Evolutionary conservation across 768 basidiomycete genomes (phyloP), one percentile per base, ranked within the genome.

Genomic region (Hygrophorus pudorinus): DNA sequence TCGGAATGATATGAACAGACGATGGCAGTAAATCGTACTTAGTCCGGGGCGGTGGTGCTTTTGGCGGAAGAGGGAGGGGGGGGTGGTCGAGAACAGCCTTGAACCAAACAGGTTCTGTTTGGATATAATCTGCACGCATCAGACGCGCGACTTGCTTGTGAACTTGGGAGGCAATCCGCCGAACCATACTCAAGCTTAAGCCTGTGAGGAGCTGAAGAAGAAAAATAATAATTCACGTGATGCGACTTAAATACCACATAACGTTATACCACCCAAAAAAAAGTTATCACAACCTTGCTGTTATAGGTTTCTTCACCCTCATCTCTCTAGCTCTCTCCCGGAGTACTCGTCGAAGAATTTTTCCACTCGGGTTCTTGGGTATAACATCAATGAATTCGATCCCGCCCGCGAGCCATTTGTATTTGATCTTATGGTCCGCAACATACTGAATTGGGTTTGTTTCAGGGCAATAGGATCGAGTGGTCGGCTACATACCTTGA

Each of bases 141-240:
- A 94, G 71, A 48, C 91, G 81, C 24, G 86, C 80, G 37, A 84
- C 82, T 46, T 87, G 81, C 62, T 85, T 79, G 65, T 92, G 92
- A 17, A 94, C 91, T 59, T 94, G 88, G 48, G 76, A 77, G 28
- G 91, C 83, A 54, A 93, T 73, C 54, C 85, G 71, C 48, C 87
- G 78, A 30, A 81, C 81, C 86, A 88, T 88, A 27, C 39, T 45
- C 24, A 24, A 24, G 24, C 7, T n/a, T n/a, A n/a, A n/a, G n/a
- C n/a, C n/a, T n/a, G 35, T 14, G 20, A 43, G 42, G 7, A 17
- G 35, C 9, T 10, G 11, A 18, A 4, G 20, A 35, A 20, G 43
- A 36, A 33, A 35, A 12, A 28, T 21, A 16, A 8, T 21, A 37
- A 13, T 8, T 32, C 12, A 11, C 11, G 41, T 31, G 30, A n/a